Conservation (phyloP, 2,329 filamentous ascomycete genomes). For the Alternaria brassicae region DNA sequence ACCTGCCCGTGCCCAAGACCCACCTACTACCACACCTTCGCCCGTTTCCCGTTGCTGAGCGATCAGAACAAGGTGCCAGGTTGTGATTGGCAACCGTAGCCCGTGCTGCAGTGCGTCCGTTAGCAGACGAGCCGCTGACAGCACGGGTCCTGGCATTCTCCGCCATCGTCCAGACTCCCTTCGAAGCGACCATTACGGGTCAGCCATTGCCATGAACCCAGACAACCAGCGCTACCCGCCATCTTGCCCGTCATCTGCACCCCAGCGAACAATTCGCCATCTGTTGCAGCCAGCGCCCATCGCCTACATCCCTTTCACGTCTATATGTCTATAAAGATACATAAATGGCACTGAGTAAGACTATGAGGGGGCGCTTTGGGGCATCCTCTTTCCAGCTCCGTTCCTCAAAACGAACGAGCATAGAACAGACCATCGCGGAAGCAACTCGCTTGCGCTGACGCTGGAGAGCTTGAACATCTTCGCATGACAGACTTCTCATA, state of each 20-base stretch:
- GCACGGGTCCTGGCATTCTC: constrained; percentile 36
- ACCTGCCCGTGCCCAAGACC: constrained; percentile 30
- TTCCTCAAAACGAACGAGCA: constrained; percentile 8
- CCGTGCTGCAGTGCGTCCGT: constrained; percentile 33
- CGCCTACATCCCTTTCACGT: constrained; percentile 22
- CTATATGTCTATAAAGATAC: constrained; percentile 32
- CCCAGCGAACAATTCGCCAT: constrained; percentile 33
- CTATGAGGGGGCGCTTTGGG: constrained; percentile 25
- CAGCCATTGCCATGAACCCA: constrained; percentile 23
- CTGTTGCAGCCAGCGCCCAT: constrained; percentile 37
- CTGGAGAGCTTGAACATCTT: constrained; percentile 19
- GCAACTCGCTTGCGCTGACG: constrained; percentile 36
- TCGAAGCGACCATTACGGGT: constrained; percentile 27
- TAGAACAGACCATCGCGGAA: constrained; percentile 30
- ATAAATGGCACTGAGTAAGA: constrained; percentile 35
- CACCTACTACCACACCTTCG: constrained; percentile 24
- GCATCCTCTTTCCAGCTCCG: not conserved
- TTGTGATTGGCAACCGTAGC: constrained; percentile 40
- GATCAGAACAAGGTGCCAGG: constrained; percentile 34
- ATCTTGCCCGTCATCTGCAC: constrained; percentile 43
- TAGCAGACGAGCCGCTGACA: constrained; percentile 34
- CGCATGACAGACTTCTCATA: constrained; percentile 38
- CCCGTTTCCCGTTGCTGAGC: constrained; percentile 34
- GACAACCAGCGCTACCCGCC: constrained; percentile 34
- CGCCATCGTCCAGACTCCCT: constrained; percentile 26